Evolutionary conservation across 2,329 filamentous ascomycete species (phyloP), one percentile per base, ranked within the genome.

Genomic region (Aspergillus calidoustus): DNA sequence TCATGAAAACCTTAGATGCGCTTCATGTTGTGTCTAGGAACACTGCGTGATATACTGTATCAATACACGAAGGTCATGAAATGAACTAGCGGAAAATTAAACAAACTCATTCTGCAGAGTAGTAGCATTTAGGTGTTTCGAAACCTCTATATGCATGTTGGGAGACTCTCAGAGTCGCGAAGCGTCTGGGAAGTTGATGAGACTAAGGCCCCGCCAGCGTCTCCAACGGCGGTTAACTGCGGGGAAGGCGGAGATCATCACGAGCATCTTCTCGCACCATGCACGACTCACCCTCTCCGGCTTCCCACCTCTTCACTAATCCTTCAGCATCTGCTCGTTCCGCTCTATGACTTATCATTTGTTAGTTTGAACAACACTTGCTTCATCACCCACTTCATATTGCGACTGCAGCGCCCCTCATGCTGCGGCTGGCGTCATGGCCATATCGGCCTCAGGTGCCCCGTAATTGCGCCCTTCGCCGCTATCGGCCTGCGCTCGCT

Each of bases 401-500:
- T 52, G 34, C 34, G n/a, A 57, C 19, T 38, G 23, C 61, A 61
- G 70, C 43, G 57, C 60, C 57, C 43, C 62, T 60, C 69, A 77
- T 77, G 74, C 71, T 72, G 68, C 67, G 71, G 68, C 68, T 70
- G 71, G 71, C 68, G 60, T 48, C 71, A 43, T 70, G 74, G 63
- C 61, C 62, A 55, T 65, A 67, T 66, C 67, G 62, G 61, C 68
- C 66, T 60, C 60, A 51, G 23, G 53, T 62, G 62, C 54, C 64
- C 61, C 67, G 67, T 65, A 68, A 59, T 54, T 64, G 57, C 54
- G 44, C 58, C 60, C 57, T 67, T 22, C 59, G 64, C 64, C 70
- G 64, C 61, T 71, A 62, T 72, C 69, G 66, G 67, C 64, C 60
- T 19, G 50, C 59, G 30, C 64, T 63, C 6, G 61, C 41, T 49